phyloP scores from a whole-genome alignment of 306 rosid genomes.

The Myrica gale region DNA sequence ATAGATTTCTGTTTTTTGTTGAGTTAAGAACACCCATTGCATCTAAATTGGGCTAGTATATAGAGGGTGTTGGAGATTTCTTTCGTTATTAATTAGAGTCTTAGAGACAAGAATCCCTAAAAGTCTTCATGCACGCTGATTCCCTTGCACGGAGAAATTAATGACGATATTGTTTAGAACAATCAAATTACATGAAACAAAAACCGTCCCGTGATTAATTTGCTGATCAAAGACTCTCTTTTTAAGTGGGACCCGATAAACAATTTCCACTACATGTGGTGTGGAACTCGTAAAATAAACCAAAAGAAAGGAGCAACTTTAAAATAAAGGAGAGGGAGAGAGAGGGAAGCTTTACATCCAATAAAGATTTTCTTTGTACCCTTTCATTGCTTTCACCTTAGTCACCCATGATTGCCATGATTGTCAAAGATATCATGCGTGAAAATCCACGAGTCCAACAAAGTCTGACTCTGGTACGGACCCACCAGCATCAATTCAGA shows the following conservation, averaged over 20 bases:
- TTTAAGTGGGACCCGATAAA: not conserved
- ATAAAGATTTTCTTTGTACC: conserved; percentile 14
- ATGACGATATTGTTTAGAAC: too few relatives aligned
- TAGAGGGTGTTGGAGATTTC: too few relatives aligned
- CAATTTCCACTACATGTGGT: not conserved
- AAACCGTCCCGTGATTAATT: not conserved
- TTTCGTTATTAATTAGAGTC: too few relatives aligned
- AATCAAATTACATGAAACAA: too few relatives aligned
- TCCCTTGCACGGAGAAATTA: too few relatives aligned
- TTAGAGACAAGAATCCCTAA: too few relatives aligned
- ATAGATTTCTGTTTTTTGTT: not conserved
- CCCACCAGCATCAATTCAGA: conserved; percentile 8
- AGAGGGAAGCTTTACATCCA: conserved; percentile 15
- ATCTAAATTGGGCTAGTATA: too few relatives aligned
- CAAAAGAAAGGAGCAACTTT: not conserved
- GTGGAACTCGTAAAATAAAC: not conserved
- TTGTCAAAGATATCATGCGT: conserved; percentile 22
- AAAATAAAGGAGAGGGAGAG: not conserved
- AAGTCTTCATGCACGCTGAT: too few relatives aligned
- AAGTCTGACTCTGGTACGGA: not conserved
- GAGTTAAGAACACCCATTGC: too few relatives aligned
- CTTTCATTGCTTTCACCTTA: conserved; percentile 22
- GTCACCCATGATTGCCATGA: conserved; percentile 15
- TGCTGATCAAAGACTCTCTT: not conserved
- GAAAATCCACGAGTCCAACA: conserved; percentile 23